phyloP scores from a whole-genome alignment of 768 basidiomycete genomes.

The Mycena galopus region DNA sequence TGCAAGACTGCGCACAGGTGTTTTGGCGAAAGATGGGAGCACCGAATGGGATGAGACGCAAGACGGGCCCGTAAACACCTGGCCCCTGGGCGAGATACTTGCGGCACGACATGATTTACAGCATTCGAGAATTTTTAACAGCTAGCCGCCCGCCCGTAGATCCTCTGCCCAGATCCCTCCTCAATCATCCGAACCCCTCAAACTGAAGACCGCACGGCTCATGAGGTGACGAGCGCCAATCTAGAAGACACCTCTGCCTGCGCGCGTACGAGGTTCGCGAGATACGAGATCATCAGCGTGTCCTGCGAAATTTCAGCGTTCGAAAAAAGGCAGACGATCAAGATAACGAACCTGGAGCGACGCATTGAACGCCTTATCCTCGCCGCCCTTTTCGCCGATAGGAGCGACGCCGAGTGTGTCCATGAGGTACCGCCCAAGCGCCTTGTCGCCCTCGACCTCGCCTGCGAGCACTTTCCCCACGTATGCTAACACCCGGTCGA shows the following conservation, averaged over 20 bases:
- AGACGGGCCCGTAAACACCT: slow-evolving; percentile 86
- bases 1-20: slow-evolving; percentile 62
- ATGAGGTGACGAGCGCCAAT: slow-evolving; percentile 77
- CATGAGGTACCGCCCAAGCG: slow-evolving; percentile 92
- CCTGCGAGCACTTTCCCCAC: slow-evolving; percentile 86
- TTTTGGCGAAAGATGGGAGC: slow-evolving; percentile 41
- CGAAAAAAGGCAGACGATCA: slow-evolving; percentile 7
- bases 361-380: slow-evolving; percentile 74
- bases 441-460: slow-evolving; percentile 82
- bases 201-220: slow-evolving; percentile 43
- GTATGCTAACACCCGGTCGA: slow-evolving; percentile 88
- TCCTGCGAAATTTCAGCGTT: slow-evolving; percentile 64
- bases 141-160: slow-evolving; percentile 52
- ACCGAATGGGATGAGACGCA: slow-evolving; percentile 55
- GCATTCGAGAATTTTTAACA: slow-evolving; percentile 98
- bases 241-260: slow-evolving; percentile 94
- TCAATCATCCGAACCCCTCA: neutral
- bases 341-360: slow-evolving; percentile 71
- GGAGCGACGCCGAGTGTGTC: slow-evolving; percentile 84
- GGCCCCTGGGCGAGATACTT: slow-evolving; percentile 96
- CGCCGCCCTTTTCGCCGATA: slow-evolving; percentile 75
- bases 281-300: slow-evolving; percentile 93
- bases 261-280: slow-evolving; percentile 92
- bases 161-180: neutral
- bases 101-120: slow-evolving; percentile 92